Evolutionary conservation across 2,329 filamentous ascomycete species (phyloP).

Genomic region (Microascus cirrosus): DNA sequence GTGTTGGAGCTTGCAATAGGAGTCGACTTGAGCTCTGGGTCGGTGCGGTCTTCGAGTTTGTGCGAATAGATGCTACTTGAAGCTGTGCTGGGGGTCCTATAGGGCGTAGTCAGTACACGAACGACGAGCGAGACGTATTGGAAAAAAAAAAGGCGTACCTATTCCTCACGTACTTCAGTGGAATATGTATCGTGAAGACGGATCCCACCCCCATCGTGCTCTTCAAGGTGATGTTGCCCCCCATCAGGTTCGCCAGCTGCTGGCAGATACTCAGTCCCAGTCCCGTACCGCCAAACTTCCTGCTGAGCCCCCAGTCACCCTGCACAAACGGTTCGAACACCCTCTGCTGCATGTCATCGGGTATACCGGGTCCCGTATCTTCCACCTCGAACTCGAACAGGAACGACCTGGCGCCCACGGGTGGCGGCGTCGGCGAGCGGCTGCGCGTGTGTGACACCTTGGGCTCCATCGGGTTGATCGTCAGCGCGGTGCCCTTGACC

Average conservation of each 20-base stretch:
- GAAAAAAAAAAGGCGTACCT: constrained; percentile 18
- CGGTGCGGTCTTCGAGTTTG: background rate
- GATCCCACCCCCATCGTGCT: constrained; percentile 67
- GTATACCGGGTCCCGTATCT: constrained; percentile 80
- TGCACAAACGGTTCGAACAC: constrained; percentile 95
- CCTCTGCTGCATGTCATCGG: constrained; percentile 62
- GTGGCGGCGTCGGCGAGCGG: constrained; percentile 48
- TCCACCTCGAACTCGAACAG: constrained; percentile 81
- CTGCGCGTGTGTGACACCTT: constrained; percentile 39
- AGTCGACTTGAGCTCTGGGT: background rate
- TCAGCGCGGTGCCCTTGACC: constrained; percentile 37
- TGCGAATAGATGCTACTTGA: constrained; percentile 42
- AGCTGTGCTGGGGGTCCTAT: constrained; percentile 39
- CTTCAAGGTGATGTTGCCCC: constrained; percentile 59
- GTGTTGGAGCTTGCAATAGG: constrained; percentile 5
- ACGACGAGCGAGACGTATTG: constrained; percentile 4
- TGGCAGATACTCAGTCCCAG: constrained; percentile 82
- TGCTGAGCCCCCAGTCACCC: constrained; percentile 79
- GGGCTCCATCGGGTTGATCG: constrained; percentile 52
- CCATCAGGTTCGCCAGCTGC: constrained; percentile 76
- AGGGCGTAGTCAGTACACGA: background rate
- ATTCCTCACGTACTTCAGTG: constrained; percentile 64
- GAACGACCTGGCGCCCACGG: constrained; percentile 51
- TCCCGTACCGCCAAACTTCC: constrained; percentile 82
- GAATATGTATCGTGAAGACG: constrained; percentile 73